A percentile compares a stretch with the other conserved stretches of the same genome.
Conservation (phyloP, 1,139 yeast species). For the Tardiomyces depauwii region DNA sequence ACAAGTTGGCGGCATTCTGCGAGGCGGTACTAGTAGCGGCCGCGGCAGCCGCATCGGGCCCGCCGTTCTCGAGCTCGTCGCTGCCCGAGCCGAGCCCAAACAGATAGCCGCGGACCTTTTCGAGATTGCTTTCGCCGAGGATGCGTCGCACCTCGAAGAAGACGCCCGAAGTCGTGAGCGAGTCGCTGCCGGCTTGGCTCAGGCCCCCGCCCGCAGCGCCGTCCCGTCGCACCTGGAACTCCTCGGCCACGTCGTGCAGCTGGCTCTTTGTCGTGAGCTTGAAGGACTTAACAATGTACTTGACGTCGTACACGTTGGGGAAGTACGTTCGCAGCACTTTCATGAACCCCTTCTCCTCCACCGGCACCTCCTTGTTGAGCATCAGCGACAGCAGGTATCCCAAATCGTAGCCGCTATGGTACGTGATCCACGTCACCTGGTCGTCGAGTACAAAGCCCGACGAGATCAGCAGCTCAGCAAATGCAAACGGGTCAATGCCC, state of each 20-base stretch:
- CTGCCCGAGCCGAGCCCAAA: conserved; percentile 22
- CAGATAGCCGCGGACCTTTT: conserved; percentile 21
- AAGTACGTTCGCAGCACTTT: conserved; percentile 63
- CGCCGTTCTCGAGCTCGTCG: not conserved
- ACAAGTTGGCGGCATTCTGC: conserved; percentile 19
- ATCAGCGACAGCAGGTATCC: conserved; percentile 78
- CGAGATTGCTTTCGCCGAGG: conserved; percentile 23
- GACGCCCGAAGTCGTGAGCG: conserved; percentile 37
- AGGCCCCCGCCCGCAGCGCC: conserved; percentile 17
- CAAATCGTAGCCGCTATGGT: conserved; percentile 84
- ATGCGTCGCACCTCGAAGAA: conserved; percentile 38
- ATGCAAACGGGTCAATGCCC: conserved; percentile 72
- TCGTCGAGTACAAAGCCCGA: conserved; percentile 75
- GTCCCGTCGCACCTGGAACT: conserved; percentile 27
- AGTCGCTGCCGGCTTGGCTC: conserved; percentile 41
- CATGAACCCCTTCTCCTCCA: conserved; percentile 68
- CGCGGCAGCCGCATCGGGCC: not conserved
- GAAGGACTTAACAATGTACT: conserved; percentile 50
- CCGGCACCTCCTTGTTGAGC: conserved; percentile 68
- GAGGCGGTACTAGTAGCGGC: not conserved
- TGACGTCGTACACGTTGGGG: conserved; percentile 79
- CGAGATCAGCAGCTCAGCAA: conserved; percentile 76
- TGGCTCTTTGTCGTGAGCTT: conserved; percentile 28
- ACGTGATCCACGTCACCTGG: conserved; percentile 77
- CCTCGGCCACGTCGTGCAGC: conserved; percentile 37